phyloP scores from a whole-genome alignment of 2,329 filamentous ascomycete species.

The Septoria petroselini region DNA sequence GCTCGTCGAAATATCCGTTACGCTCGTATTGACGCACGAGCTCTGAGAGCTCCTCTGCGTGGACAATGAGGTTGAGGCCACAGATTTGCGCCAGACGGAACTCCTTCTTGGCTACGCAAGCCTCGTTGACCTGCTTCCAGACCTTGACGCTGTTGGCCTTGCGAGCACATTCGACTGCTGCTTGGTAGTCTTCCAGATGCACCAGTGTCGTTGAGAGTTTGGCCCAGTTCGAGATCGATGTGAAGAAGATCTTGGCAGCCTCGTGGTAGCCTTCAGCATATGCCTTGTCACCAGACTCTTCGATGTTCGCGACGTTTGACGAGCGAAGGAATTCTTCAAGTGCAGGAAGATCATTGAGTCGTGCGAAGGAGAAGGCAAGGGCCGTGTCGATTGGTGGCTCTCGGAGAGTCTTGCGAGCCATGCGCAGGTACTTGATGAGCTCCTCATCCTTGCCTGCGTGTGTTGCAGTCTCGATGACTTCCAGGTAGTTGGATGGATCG shows the following conservation, averaged over 20 bases:
- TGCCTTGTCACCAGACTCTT: conserved; percentile 96
- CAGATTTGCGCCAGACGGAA: conserved; percentile 98
- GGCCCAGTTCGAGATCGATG: conserved; percentile 98
- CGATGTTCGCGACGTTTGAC: conserved; percentile 92
- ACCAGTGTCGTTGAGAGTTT: conserved; percentile 97
- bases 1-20: conserved; percentile 97
- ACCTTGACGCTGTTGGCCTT: conserved; percentile 99
- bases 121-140: conserved; percentile 97
- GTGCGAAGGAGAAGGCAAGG: conserved; percentile 88
- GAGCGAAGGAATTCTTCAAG: conserved; percentile 93
- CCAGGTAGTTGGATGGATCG: conserved; percentile 87
- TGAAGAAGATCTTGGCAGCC: conserved; percentile 98
- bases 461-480: conserved; percentile 94
- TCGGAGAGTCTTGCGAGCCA: conserved; percentile 94
- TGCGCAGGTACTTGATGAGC: conserved; percentile 90
- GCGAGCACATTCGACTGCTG: conserved; percentile 92
- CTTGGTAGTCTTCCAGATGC: conserved; percentile 95
- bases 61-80: conserved; percentile 94
- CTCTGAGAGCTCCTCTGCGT: conserved; percentile 89
- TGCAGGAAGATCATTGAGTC: conserved; percentile 85
- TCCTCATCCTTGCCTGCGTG: conserved; percentile 98
- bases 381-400: conserved; percentile 92
- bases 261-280: conserved; percentile 92
- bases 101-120: conserved; percentile 95
- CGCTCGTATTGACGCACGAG: conserved; percentile 95